These are phyloP conservation scores for Lojkania enalia DNA, from an alignment of 2,329 filamentous ascomycete species.

Conservation along the genomic window DNA sequence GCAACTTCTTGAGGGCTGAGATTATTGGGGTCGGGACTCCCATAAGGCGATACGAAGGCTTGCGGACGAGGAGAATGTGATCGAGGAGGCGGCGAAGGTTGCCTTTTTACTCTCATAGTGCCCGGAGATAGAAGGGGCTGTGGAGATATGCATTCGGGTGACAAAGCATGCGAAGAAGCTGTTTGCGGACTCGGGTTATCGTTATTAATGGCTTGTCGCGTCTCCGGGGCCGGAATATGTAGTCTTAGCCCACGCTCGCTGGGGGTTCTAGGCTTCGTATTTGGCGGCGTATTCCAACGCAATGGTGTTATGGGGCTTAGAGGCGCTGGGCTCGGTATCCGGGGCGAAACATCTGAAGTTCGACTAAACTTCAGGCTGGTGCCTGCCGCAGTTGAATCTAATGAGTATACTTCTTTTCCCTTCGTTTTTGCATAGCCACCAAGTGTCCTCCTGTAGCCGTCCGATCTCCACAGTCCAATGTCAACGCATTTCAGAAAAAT, in stretches of 20 bases:
- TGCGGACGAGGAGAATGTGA: conserved; percentile 15
- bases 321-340: conserved; percentile 22
- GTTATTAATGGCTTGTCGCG: conserved; percentile 10
- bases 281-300: conserved; percentile 16
- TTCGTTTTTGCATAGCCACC: conserved; percentile 4
- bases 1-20: conserved; percentile 2
- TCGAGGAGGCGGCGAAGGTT: conserved; percentile 21
- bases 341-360: conserved; percentile 26
- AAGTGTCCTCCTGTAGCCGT: not conserved
- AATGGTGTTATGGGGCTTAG: conserved; percentile 26
- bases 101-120: conserved; percentile 11
- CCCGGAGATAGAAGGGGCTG: conserved; percentile 25
- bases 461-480: conserved; percentile 18
- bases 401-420: conserved; percentile 12
- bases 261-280: conserved; percentile 15
- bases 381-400: conserved; percentile 14
- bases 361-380: conserved; percentile 16
- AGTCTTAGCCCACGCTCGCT: conserved; percentile 27
- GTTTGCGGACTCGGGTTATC: conserved; percentile 33
- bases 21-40: conserved; percentile 11
- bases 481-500: conserved; percentile 31
- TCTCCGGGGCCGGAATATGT: conserved; percentile 23
- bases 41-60: conserved; percentile 8
- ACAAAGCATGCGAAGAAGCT: conserved; percentile 31
- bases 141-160: conserved; percentile 28